Evolutionary conservation across 495 filamentous ascomycete species (phyloP), one percentile per base, ranked within the genome.

Genomic region (Hypoxylon intermedium): DNA sequence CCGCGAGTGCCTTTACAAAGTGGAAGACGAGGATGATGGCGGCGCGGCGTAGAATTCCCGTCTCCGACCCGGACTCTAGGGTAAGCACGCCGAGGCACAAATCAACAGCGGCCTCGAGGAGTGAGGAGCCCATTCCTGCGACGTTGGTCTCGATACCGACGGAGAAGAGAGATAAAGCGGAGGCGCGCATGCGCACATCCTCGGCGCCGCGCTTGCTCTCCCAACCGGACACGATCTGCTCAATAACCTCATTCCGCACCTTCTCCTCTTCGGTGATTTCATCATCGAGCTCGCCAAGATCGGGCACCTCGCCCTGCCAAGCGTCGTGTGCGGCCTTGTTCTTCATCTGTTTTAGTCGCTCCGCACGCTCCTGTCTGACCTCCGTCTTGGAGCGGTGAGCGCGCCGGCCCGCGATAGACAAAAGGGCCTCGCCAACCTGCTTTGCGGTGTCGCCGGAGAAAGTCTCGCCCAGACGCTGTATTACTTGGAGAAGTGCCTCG

Each of bases 111-210:
- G 78, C 77, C 1, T 83, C 77, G 6, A 89, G 71, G 2, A 85
- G 67, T 0, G 65, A 53, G 1, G 84, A 67, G 0, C 83, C 85
- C 1, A 94, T 68, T 0, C 85, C 87, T 1, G 74, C 70, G 6
- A 90, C 74, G 53, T 90, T 88, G 0, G 83, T 85, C 69, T 92
- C 87, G 1, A 92, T 75, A 0, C 84, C 84, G 0, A 75, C 77
- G 0, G 84, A 83, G 15, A 94, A 77, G 13, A 96, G 82, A 4
- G 88, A 89, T 0, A 96, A 72, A 2, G 91, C 90, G 0, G 90
- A 94, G 6, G 90, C 80, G 5, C 92, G 85, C 31, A 92, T 80
- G 11, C 92, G 81, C 1, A 93, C 76, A 65, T 96, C 91, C 63
- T 96, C 92, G 15, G 82, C 78, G 0, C 83, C 80, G 1, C 85